These are phyloP conservation scores for Cladosporium oxysporum DNA, from an alignment of 2,329 filamentous ascomycete genomes.

Conservation along the genomic window DNA sequence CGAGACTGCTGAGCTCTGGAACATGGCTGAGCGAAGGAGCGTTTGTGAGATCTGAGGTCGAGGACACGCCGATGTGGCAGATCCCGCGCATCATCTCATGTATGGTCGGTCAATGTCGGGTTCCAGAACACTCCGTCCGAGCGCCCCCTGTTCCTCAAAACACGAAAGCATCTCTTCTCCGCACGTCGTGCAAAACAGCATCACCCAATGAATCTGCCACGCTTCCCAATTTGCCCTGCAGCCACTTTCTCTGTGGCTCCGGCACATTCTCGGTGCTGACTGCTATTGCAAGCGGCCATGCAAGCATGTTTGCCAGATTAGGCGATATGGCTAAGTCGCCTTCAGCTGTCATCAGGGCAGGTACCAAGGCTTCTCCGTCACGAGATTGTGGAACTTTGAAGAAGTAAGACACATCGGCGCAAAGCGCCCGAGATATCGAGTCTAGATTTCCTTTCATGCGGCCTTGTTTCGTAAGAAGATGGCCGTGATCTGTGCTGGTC, in stretches of 20 bases:
- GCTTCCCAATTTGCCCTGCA: slow-evolving; percentile 2
- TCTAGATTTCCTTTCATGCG: slow-evolving; percentile 11
- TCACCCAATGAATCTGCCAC: slow-evolving; percentile 17
- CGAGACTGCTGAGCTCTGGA: not conserved
- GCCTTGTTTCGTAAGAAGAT: slow-evolving; percentile 6
- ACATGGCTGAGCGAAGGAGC: not conserved
- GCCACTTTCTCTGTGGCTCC: slow-evolving; percentile 16
- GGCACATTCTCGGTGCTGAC: slow-evolving; percentile 19
- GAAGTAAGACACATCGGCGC: slow-evolving; percentile 16
- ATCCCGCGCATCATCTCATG: not conserved
- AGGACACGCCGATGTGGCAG: not conserved
- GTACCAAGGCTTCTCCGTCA: not conserved
- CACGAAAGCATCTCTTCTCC: slow-evolving; percentile 9
- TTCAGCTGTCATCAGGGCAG: not conserved
- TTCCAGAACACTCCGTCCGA: not conserved
- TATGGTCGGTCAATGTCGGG: not conserved
- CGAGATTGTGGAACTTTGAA: not conserved
- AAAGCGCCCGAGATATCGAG: slow-evolving; percentile 18
- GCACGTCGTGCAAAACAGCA: slow-evolving; percentile 1
- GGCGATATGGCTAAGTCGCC: slow-evolving; percentile 8
- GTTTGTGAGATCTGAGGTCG: not conserved
- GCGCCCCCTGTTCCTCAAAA: slow-evolving; percentile 1
- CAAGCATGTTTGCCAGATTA: slow-evolving; percentile 12
- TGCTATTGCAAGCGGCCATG: slow-evolving; percentile 18
- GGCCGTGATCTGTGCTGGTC: not conserved